A percentile compares a stretch with the other conserved stretches of the same genome.
Evolutionary conservation across 345 rosid species (phyloP).

Genomic region (Populus alba): DNA sequence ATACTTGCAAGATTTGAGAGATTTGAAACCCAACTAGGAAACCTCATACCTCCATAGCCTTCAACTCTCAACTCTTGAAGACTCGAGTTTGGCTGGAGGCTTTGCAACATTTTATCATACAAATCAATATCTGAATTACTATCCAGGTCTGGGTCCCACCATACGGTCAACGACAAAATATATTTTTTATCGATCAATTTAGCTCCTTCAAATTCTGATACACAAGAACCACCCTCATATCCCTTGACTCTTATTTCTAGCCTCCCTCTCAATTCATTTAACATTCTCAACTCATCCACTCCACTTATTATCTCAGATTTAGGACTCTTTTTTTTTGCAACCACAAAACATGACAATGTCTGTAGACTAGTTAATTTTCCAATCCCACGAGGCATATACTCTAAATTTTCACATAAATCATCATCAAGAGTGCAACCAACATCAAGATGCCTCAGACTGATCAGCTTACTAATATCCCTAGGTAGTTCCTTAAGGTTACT

Average conservation of each 20-base stretch:
- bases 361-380: constrained; percentile 9
- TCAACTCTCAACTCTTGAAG: neutral
- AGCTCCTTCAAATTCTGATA: neutral
- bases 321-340: neutral
- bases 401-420: neutral
- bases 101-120: constrained; percentile 4
- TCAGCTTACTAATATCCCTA: neutral
- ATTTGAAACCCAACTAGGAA: constrained; percentile 16
- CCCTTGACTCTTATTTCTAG: neutral
- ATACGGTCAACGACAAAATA: neutral
- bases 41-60: neutral
- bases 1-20: constrained; percentile 7
- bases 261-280: constrained; percentile 6
- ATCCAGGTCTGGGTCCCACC: neutral
- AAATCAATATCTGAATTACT: neutral
- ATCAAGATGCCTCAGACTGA: constrained; percentile 9
- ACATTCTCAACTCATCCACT: neutral
- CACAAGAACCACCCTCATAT: neutral
- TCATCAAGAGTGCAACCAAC: too few species aligned
- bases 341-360: neutral
- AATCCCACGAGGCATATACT: constrained; percentile 3
- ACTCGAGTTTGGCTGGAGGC: neutral
- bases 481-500: neutral
- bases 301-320: neutral
- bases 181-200: constrained; percentile 1